Evolutionary conservation across 148 eudicot species (phyloP), one percentile per base, ranked within the genome.

Genomic region (Pharnaceum exiguum): DNA sequence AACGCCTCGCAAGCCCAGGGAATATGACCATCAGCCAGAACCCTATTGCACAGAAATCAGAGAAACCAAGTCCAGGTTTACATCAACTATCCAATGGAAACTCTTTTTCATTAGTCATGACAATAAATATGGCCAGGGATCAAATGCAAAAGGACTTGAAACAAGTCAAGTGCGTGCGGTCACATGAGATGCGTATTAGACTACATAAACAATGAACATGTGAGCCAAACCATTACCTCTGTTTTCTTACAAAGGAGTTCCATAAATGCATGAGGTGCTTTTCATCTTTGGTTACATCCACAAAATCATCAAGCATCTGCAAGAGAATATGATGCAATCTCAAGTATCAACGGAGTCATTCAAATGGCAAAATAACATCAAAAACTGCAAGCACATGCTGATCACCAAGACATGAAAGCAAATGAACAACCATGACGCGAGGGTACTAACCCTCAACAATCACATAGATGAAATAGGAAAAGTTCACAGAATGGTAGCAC

Each of bases 221-320:
- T 13, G 19, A 27, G 39, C 28, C 16, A 3, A 3, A 25, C 3
- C 5, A 18, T 45, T 64, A 62, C 97, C 96, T 68, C 69, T 91
- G 98, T 72, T 85, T 88, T 69, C 89, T 76, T 27, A 89, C 85
- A 68, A 93, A 89, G 44, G 99, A 89, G 78, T 93, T 93, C 99
- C 99, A 93, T 19, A 93, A 83, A 78, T 81, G 96, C 99, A 93
- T 89, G 65, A 93, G 73, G 69, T 82, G 79, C 77, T 89, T 93
- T 70, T 93, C 99, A 46, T 82, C 80, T 68, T 79, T 79, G 52
- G 83, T 71, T 29, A 93, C 99, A 63, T 93, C 99, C 55, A 89
- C 91, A 78, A 93, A 93, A 72, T 93, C 99, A 67, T 93, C 99
- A 62, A 93, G 91, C 91, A 86, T 83, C 99, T 93, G 89, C 71